Evolutionary conservation across 345 rosid genomes (phyloP), one percentile per base, ranked within the genome.

Genomic region (Limnanthes douglasii): DNA sequence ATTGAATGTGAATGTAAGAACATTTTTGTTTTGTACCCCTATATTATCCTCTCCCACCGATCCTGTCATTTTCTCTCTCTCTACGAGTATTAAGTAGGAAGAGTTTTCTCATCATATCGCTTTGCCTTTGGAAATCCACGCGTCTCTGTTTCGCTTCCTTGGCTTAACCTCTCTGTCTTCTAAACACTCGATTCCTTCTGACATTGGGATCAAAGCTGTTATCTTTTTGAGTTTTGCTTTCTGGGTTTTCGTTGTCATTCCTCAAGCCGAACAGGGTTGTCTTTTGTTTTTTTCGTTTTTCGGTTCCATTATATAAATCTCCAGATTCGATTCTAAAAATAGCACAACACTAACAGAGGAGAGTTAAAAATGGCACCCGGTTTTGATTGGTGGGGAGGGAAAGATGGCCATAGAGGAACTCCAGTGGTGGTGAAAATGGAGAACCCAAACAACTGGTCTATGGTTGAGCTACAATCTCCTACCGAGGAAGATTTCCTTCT

Each of bases 371-470:
- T 88, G 97, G 78, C 86, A 10, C 78, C 80, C 8, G 67, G 72
- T 21, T 76, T 76, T 39, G 82, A 66, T 46, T 88, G 93, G 94
- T 79, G 94, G 92, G 69, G 61, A 5, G 74, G 69, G 50, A 78
- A 69, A 31, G 65, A 47, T n/a, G 60, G 46, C 18, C 86, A 72
- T 39, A 68, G 66, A 54, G 95, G 98, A 2, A 88, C 98, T 1
- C 86, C 98, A 16, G 98, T 88, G 2, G 94, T 88, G n/a, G 81
- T 88, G 21, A 88, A 83, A 56, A 84, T 88, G 95, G 94, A 88
- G 50, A 84, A 88, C 54, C 98, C 98, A 2, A 84, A 88, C 61
- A 88, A 84, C 61, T 88, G 98, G 98, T 84, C 95, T 15, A 84
- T 88, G 94, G 76, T 76, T 9, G 95, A 88, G 59, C 73, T 88